Percentiles rank a stretch among this genome's conserved stretches.
Evolutionary conservation across 805 yeast species (phyloP).

Genomic region (Candida tibetensis): DNA sequence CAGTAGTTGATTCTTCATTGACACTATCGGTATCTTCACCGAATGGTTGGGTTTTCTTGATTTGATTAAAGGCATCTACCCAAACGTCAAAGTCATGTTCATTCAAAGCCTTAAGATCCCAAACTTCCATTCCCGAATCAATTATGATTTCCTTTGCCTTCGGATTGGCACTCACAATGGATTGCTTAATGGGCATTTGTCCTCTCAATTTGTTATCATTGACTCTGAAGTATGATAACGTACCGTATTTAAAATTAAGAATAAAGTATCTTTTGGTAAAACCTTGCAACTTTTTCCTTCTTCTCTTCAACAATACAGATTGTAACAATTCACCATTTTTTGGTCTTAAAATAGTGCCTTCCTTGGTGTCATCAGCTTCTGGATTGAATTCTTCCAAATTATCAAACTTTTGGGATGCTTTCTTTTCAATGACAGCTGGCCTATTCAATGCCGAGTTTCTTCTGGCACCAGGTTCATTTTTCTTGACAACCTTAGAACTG

Average conservation of each 20-base stretch:
- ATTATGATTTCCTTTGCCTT: conserved; percentile 67
- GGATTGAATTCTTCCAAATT: background rate
- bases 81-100: conserved; percentile 71
- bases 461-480: background rate
- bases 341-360: conserved; percentile 29
- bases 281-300: conserved; percentile 80
- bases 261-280: conserved; percentile 82
- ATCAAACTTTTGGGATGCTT: background rate
- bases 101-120: conserved; percentile 76
- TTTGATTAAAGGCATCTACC: conserved; percentile 72
- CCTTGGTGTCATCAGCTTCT: background rate
- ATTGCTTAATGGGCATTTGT: conserved; percentile 80
- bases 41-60: conserved; percentile 28
- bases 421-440: background rate
- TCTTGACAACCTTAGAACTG: conserved; percentile 30
- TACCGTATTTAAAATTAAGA: conserved; percentile 77
- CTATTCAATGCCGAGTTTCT: background rate
- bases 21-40: conserved; percentile 2
- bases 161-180: conserved; percentile 78
- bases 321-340: conserved; percentile 72
- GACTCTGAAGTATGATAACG: conserved; percentile 77
- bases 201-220: conserved; percentile 78
- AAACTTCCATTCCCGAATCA: conserved; percentile 93
- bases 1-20: conserved; percentile 5
- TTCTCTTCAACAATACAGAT: conserved; percentile 74